Evolutionary conservation across 192 early-diverging fungal genomes (phyloP), one percentile per base, ranked within the genome.

Genomic region (Pilaira anomala): DNA sequence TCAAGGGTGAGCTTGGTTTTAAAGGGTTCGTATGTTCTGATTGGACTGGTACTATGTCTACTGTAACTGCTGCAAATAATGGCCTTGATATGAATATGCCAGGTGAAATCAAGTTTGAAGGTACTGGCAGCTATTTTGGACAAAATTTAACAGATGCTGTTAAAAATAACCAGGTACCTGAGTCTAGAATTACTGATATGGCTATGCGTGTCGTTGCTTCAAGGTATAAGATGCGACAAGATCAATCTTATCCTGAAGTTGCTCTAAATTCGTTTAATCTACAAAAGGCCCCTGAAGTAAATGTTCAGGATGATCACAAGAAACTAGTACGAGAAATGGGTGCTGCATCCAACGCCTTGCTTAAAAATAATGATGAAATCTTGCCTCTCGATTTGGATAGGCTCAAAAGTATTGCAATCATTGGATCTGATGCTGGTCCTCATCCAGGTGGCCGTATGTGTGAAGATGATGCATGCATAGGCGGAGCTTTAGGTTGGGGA

Each of bases 1-100:
- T 88, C 62, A 89, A 75, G 40, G 58, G 50, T 1, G 78, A 88
- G 49, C 64, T 88, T 36, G 75, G 73, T 5, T 88, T 89, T 69
- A 39, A 58, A 14, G 85, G 83, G 8, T 89, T 89, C 33, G 85
- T 88, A 3, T 49, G 55, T 40, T 72, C 77, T 46, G 86, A 87
- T 54, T 88, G 84, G 84, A 52, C 63, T 44, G 85, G 80, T 50
- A 65, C 74, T 14, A 60, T 75, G 33, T 70, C 57, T 29, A 65
- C 60, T 30, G 29, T 46, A 13, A 46, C 52, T 11, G 66, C 76
- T 54, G 73, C 62, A 7, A 58, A 62, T 9, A 63, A 55, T 56
- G 78, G 83, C 44, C 64, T 79, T 33, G 70, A 68, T 61, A 68
- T 68, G 66, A 61, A 49, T 4, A 68, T 68, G 66, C 66, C 66